Conservation (phyloP, 2,329 filamentous ascomycete species). For the Alternaria arborescens region DNA sequence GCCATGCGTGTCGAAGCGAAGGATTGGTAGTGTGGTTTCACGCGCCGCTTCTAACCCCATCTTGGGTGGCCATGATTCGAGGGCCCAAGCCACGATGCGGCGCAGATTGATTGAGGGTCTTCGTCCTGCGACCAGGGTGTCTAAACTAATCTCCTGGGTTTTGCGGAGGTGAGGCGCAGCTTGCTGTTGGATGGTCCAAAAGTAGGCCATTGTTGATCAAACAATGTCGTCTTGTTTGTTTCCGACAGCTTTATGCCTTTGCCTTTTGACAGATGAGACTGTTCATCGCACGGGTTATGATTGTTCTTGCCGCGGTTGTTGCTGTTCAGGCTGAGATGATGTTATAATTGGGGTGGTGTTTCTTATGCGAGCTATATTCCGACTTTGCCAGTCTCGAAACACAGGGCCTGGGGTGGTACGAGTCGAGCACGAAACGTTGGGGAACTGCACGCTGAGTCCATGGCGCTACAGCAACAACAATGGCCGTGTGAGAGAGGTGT, state of each 20-base stretch:
- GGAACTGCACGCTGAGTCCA: background rate
- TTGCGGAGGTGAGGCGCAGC: conserved; percentile 2
- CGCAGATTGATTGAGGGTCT: conserved; percentile 14
- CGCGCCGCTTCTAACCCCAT: background rate
- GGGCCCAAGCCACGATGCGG: conserved; percentile 14
- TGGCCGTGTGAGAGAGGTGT: background rate
- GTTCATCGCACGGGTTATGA: background rate
- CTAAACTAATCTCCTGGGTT: conserved; percentile 1
- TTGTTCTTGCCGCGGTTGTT: conserved; percentile 10
- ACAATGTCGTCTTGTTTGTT: conserved; percentile 2
- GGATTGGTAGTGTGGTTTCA: conserved; percentile 14
- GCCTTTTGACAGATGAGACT: background rate
- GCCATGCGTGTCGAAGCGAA: background rate
- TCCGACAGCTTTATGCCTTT: conserved; percentile 8
- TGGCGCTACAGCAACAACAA: background rate
- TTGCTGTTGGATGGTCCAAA: background rate
- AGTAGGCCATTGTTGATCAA: background rate
- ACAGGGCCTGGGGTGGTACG: conserved; percentile 13
- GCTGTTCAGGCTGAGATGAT: background rate
- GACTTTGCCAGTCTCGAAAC: conserved; percentile 9
- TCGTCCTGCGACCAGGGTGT: conserved; percentile 7
- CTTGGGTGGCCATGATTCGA: background rate
- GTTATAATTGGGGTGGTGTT: conserved; percentile 9
- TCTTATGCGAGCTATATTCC: conserved; percentile 14
- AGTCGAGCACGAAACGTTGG: conserved; percentile 15